These are phyloP conservation scores for Phytophthora vignae DNA, from an alignment of 352 stramenopile species.

Conservation along the genomic window DNA sequence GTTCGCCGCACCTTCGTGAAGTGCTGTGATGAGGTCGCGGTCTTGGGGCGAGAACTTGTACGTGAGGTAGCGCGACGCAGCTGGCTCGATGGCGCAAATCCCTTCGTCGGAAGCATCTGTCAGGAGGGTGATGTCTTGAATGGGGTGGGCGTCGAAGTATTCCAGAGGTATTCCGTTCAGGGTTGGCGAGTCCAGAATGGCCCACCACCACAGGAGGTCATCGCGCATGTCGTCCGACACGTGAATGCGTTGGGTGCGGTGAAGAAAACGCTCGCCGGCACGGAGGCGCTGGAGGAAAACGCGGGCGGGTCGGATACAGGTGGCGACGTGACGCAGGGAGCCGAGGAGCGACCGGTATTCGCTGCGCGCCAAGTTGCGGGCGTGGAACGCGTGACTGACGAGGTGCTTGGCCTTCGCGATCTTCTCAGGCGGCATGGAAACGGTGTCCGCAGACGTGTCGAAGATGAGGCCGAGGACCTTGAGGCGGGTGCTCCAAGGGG, in stretches of 20 bases:
- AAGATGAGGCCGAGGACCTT: too few relatives aligned
- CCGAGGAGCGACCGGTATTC: conserved; percentile 3
- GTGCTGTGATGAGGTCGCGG: not conserved
- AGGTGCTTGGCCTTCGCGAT: not conserved
- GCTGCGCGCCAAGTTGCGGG: not conserved
- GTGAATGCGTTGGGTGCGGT: too few relatives aligned
- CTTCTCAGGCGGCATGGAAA: too few relatives aligned
- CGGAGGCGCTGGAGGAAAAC: conserved; percentile 6
- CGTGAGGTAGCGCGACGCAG: not conserved
- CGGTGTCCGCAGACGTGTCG: too few relatives aligned
- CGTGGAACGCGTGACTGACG: not conserved
- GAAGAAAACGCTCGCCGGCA: not conserved
- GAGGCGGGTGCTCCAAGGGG: too few relatives aligned
- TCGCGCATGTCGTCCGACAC: conserved; percentile 2
- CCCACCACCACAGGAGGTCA: conserved; percentile 6
- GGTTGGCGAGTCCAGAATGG: conserved; percentile 3
- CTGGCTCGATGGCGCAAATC: not conserved
- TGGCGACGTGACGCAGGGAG: not conserved
- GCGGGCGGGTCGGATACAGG: conserved; percentile 3
- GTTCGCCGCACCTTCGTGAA: not conserved
- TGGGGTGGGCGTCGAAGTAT: not conserved
- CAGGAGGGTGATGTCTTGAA: not conserved
- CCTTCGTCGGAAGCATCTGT: not conserved
- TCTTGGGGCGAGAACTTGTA: not conserved
- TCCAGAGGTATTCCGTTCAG: not conserved